Percentiles rank a stretch among this genome's conserved stretches.
Evolutionary conservation across 139 green algal genomes (phyloP).

Genomic region (Asterochloris sp.): DNA sequence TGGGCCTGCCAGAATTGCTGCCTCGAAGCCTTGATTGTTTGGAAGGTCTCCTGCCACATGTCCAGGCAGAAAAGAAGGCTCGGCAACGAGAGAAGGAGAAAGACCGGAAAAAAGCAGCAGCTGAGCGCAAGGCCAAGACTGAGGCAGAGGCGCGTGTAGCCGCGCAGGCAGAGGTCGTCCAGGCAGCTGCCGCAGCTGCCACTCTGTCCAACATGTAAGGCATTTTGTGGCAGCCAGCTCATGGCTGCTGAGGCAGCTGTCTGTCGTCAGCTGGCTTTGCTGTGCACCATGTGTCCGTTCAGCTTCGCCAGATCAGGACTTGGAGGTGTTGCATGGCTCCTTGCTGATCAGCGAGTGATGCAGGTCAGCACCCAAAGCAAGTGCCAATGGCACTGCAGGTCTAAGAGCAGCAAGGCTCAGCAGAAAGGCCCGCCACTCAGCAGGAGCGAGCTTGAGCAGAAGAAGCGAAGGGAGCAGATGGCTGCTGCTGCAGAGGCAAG

Average conservation of each 20-base stretch:
- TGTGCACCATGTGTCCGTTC: too few species aligned
- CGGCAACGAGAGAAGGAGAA: slow-evolving; percentile 63
- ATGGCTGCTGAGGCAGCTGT: too few species aligned
- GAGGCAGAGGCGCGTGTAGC: slow-evolving; percentile 31
- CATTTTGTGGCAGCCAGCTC: not conserved
- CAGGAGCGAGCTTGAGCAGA: slow-evolving; percentile 43
- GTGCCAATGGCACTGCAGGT: not conserved
- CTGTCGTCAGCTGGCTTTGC: too few species aligned
- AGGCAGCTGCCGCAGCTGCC: slow-evolving; percentile 48
- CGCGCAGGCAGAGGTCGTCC: slow-evolving; percentile 56
- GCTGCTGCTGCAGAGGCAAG: slow-evolving; percentile 76
- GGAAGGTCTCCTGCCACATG: too few species aligned
- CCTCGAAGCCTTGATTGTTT: too few species aligned
- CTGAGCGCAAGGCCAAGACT: slow-evolving; percentile 25
- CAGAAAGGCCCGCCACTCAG: slow-evolving; percentile 17
- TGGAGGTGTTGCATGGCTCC: not conserved
- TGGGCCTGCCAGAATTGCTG: too few species aligned
- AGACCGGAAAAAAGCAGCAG: slow-evolving; percentile 37
- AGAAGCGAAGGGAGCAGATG: slow-evolving; percentile 50
- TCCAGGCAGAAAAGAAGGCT: slow-evolving; percentile 67
- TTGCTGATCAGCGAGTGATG: not conserved
- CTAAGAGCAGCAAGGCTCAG: slow-evolving; percentile 15
- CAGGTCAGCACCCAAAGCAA: not conserved
- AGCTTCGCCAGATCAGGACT: not conserved
- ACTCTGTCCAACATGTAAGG: slow-evolving; percentile 29